Base-by-base conservation (phyloP, 768 basidiomycete species). In the Phaffia australis region DNA sequence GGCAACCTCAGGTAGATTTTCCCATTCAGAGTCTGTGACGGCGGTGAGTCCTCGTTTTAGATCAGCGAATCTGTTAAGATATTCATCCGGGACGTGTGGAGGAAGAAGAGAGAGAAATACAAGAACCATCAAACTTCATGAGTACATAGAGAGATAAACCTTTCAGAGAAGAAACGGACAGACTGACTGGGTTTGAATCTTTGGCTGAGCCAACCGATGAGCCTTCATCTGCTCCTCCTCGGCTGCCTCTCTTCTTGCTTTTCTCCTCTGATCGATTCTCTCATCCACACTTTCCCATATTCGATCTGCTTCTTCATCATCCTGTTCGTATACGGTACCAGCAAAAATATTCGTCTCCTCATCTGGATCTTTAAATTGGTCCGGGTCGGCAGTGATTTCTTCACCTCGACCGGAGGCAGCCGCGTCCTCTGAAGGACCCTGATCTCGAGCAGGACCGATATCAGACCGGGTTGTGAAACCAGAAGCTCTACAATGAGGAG, bases 391-490 rank as follows among this genome's bases (percentile, higher is more conserved):
- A 0, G 83, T 79, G 67, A 69, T 69, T 72, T 94, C 93, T 77
- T 97, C 91, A 7, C 91, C 89, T 50, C 91, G 83, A 70, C 80
- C 83, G 7, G 85, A 86, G 74, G 89, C 87, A 0, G 92, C 92
- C 70, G 91, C 91, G n/a, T 51, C 48, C 46, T 18, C 52, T 2
- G 54, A 52, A 0, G 93, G 91, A 0, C 90, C 91, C 11, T 42
- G 35, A 73, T 95, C 93, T 75, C 95, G 81, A 9, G 95, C 95
- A 47, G 95, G 95, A 74, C 95, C 95, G 67, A 99, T 98, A 84
- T 98, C 95, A 51, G 91, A 94, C 57, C 93, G 87, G 7, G 94
- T 98, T 0, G 94, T 98, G 78, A 97, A 98, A 66, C 92, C 92
- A 56, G 92, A 94, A 59, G 92, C 92, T 78, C 90, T 92, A 58